Evolutionary conservation across 345 rosid genomes (phyloP), one percentile per base, ranked within the genome.

Genomic region (Citrus sp.): DNA sequence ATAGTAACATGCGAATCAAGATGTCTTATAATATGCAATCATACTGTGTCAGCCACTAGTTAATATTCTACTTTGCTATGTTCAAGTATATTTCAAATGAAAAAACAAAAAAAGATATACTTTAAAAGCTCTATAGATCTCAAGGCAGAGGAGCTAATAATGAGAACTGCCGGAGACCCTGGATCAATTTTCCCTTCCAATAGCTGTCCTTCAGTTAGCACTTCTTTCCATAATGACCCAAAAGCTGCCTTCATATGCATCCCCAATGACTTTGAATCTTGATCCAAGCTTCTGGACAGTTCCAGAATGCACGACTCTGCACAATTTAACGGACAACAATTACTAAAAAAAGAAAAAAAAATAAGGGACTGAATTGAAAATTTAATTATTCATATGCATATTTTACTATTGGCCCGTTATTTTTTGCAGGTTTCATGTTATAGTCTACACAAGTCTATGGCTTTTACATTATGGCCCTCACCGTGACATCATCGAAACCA

Each of bases 111-210:
- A 19, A 21, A 40, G 62, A 0, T 34, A 24, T 27, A 89, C 98
- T 95, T 95, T 73, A 92, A 62, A 63, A 95, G 81, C 27, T 93
- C 97, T 68, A 92, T 85, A 70, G 92, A 80, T 84, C 97, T 89
- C 76, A 95, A 70, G 38, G 98, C 96, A 67, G 98, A 95, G 14
- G 89, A 83, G 64, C 90, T 80, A 64, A 95, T 71, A 62, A 91
- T 83, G 58, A 92, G 89, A 84, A 91, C 91, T 30, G 91, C 85
- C 4, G 98, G 98, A 78, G 78, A 87, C 72, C 98, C 98, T 0
- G 97, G 83, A 42, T 88, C 89, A 6, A 90, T 77, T 30, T 82
- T 80, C 42, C 95, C 92, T 80, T 87, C 93, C 74, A 74, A 46
- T 16, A 80, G 62, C 77, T 83, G 81, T 65, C 88, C 87, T 81